Base-by-base conservation (phyloP, 2,329 filamentous ascomycete genomes). In the Cadophora malorum region DNA sequence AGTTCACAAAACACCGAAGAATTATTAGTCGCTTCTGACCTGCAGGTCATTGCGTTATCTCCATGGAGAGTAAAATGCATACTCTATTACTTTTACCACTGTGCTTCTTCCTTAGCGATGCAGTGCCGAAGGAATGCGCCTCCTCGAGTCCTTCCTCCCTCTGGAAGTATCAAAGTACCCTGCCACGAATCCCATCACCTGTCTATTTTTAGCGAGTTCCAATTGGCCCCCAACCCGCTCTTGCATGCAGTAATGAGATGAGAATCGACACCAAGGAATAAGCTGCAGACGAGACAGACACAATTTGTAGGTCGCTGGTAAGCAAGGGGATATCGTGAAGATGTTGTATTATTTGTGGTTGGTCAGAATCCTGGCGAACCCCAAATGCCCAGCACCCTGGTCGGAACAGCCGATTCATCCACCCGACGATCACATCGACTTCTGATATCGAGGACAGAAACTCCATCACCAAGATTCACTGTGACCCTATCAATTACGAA, bases 181-280 rank as follows among this genome's bases (percentile, higher is more conserved):
- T 55, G 23, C 52, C 55, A 23, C 21, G 14, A 45, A 45, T 38
- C 41, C 41, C 41, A 45, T 59, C 35, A n/a, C 23, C 9, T 10
- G 19, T 45, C 56, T 59, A 59, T 59, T 59, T 59, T 59, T 28
- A 59, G 56, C 21, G 56, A 59, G 21, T 59, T 12, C 9, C 38
- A 28, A 55, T 33, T 19, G 35, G 33, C 35, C 55, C 21, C 33
- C n/a, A 45, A 41, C n/a, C 56, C 56, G 21, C 33, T 23, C 35
- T 38, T 38, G 31, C 33, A 41, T 41, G 5, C 21, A 21, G 33
- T 25, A 41, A 7, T 25, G 33, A 19, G 56, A 41, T 21, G 35
- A 33, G 12, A 38, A 59, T 59, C 56, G 14, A 59, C 56, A 59
- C 35, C 12, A 59, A 28, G n/a, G 21, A 41, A 23, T 2, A 45